Base-by-base conservation (phyloP, 208 protist species). In the Endotrypanum monterogeii region DNA sequence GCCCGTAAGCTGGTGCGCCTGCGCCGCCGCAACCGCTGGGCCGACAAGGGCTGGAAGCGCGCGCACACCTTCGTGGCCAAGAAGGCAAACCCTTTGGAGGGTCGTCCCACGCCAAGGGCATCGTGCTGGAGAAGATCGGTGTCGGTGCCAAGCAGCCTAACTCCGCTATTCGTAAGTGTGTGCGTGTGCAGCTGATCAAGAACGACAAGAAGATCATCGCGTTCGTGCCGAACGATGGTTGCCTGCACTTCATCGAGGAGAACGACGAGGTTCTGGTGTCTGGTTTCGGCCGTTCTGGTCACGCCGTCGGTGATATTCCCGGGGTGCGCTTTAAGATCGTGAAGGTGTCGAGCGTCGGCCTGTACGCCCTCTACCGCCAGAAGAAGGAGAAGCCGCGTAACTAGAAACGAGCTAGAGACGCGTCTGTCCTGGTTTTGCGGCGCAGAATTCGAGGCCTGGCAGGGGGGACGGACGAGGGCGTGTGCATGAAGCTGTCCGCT, bases 91-190 rank as follows among this genome's bases (percentile, higher is more conserved):
- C 99, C 58, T 99, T 99, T 87, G 94, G 90, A 74, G 98, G 98
- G 71, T 96, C 98, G 54, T 99, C 99, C 32, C 98, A 99, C 93
- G 99, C 98, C 65, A 99, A 99, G 89, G 99, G 99, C 61, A 99
- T 99, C 72, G 99, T 99, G 48, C 82, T 99, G 71, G 98, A 99
- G 94, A 99, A 99, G 95, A 96, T 99, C 78, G 99, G 99, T 86
- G 98, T 99, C 87, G 99, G 99, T 85, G 96, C 99, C 65, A 99
- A 99, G 90, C 99, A 99, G 98, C 99, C 99, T 82, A 99, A 99
- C 98, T 99, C 99, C 82, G 99, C 99, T 71, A 99, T 99, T 85
- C 99, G 99, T 96, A 99, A 99, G 93, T 99, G 98, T 89, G 98
- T 99, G 60, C 98, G 99, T 90, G 99, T 99, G 71, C 72, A 99